Percentiles rank a stretch among this genome's conserved stretches.
phyloP scores from a whole-genome alignment of 176 grass and related monocot species.

The Areca catechu region DNA sequence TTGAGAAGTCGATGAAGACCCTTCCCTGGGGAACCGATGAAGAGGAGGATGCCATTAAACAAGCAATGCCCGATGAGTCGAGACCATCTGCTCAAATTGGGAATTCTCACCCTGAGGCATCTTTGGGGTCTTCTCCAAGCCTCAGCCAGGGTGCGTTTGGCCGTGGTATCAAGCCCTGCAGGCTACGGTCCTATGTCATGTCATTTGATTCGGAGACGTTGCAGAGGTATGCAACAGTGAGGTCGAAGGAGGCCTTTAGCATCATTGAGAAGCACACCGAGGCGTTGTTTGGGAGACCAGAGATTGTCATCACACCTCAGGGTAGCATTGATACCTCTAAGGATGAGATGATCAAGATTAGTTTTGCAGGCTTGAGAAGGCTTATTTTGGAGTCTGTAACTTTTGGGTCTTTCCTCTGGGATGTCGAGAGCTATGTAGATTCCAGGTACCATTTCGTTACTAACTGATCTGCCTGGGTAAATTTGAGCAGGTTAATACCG shows the following conservation, averaged over 20 bases:
- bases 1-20: constrained; percentile 83
- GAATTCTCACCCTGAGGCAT: constrained; percentile 47
- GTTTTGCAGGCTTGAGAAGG: constrained; percentile 68
- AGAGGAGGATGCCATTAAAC: constrained; percentile 36
- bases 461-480: constrained; percentile 10
- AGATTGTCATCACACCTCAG: constrained; percentile 83
- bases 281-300: constrained; percentile 88
- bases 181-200: constrained; percentile 91
- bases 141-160: constrained; percentile 28
- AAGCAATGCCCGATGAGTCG: constrained; percentile 47
- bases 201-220: constrained; percentile 88
- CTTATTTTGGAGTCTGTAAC: constrained; percentile 91
- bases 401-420: constrained; percentile 94
- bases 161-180: constrained; percentile 55
- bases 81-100: constrained; percentile 32
- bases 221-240: constrained; percentile 68
- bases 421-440: constrained; percentile 91
- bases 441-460: constrained; percentile 86
- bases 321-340: constrained; percentile 88
- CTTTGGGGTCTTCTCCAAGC: constrained; percentile 37
- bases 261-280: constrained; percentile 97
- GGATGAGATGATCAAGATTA: constrained; percentile 84
- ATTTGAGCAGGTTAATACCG: too few species aligned
- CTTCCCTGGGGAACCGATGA: constrained; percentile 75
- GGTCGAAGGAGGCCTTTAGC: constrained; percentile 92